Evolutionary conservation across 768 basidiomycete species (phyloP), one percentile per base, ranked within the genome.

Genomic region (Boletus sp.): DNA sequence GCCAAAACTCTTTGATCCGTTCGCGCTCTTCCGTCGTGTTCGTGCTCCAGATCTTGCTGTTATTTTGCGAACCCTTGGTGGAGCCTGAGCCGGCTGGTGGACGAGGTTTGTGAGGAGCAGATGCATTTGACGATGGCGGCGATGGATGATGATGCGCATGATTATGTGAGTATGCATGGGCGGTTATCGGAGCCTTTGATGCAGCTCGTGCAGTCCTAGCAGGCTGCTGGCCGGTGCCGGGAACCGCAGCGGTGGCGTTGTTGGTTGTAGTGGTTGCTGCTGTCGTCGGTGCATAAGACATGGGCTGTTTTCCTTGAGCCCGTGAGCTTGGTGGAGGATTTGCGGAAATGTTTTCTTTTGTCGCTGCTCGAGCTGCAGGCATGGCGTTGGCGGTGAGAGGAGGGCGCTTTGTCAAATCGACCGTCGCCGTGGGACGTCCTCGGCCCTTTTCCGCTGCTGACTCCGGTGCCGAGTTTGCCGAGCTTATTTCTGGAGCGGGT

Each of bases 1-100:
- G 84, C 97, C 96, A 99, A 73, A 98, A 99, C 67, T 94, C 90
- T 74, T 96, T 95, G 77, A 98, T 99, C 63, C 93, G 86, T 72
- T 98, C 95, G 33, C 97, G 83, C 75, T 98, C 96, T 73, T 98
- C 93, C 4, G 83, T 85, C 35, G 90, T 88, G 72, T 85, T 92
- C 56, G 92, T 96, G 68, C 87, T 90, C 94, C 94, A 98, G 68
- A 98, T 93, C 84, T 94, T 94, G 76, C 78, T 87, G 62, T 81
- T 83, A 67, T 77, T 83, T 36, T 73, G 67, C 44, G 71, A 37
- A 45, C 47, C 49, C 60, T 73, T 59, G 59, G 59, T 51, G 47
- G 65, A 53, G 46, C 64, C 63, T 9, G 76, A 57, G 29, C 54
- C 50, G 47, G 67, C 62, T 10, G 71, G 67, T n/a, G 70, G 65